These are phyloP conservation scores for Paramecium sexaurelia DNA, from an alignment of 73 alveolate genomes.

Conservation along the genomic window DNA sequence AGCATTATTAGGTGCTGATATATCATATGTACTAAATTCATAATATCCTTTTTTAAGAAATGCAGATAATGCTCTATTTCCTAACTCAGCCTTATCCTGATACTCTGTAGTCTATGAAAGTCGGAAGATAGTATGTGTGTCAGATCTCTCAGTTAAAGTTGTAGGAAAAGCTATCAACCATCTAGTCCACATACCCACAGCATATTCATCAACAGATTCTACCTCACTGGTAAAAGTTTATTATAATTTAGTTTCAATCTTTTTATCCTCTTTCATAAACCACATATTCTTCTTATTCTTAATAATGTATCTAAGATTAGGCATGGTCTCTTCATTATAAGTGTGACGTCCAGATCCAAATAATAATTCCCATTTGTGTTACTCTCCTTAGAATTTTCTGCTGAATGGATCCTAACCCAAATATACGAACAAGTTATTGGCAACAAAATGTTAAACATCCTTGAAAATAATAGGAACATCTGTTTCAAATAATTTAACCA, in stretches of 20 bases:
- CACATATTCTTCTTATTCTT: constrained; percentile 21
- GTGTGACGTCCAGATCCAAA: constrained; percentile 7
- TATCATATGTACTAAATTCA: constrained; percentile 46
- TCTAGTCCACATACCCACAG: constrained; percentile 51
- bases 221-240: not conserved
- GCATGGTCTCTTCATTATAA: not conserved
- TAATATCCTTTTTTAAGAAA: constrained; percentile 6
- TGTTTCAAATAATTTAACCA: constrained; percentile 6
- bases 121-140: constrained; percentile 37
- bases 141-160: constrained; percentile 25
- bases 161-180: constrained; percentile 47
- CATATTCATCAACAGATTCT: constrained; percentile 48
- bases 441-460: constrained; percentile 12
- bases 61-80: constrained; percentile 53
- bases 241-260: not conserved
- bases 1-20: not conserved
- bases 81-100: constrained; percentile 24
- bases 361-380: not conserved
- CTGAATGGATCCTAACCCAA: constrained; percentile 36
- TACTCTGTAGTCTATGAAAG: not conserved
- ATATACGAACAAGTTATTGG: not conserved
- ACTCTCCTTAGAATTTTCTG: constrained; percentile 12
- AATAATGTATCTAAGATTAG: not conserved
- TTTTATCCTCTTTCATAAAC: constrained; percentile 1
- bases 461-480: constrained; percentile 16